Base-by-base conservation (phyloP, 352 stramenopile genomes). In the Phytophthora foliorum region DNA sequence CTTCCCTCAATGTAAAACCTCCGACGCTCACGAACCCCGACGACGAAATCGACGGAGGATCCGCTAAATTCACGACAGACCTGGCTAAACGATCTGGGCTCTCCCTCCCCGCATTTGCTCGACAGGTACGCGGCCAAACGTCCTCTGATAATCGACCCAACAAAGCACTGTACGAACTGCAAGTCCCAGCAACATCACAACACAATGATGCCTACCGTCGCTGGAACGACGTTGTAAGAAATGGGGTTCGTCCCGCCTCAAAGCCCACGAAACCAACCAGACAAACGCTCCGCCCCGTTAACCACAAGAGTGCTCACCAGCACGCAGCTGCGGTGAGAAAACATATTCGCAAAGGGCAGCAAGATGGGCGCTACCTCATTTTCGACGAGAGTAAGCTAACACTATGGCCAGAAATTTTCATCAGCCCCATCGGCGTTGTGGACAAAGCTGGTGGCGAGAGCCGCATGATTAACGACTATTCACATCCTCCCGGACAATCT, bases 371-470 rank as follows among this genome's bases (percentile, higher is more conserved):
- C 11, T 52, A 52, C 13, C 45, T 52, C 9, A 22, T 52, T 1
- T n/a, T 52, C 5, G 22, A 52, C 9, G 17, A 9, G 24, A 31
- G 24, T 36, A 22, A 21, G 16, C 22, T 52, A 6, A 29, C n/a
- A 6, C 2, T 34, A 6, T 52, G 45, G 45, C 9, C 24, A 3
- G 22, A 52, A 52, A 2, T 52, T 3, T 36, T 52, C 13, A 5
- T 52, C 6, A 52, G 45, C 45, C 45, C 45, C 11, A 31, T 52
- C 36, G 45, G 22, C n/a, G 45, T 52, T 13, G 45, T 52, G 21
- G 45, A 52, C 4, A 36, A 52, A 31, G 22, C 21, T 6, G 21
- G 11, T 4, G 36, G 36, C 24, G 22, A 19, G 4, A 36, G 6
- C 22, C 45, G 45, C 3, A 31, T 52, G 45, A 36, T 52, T 16